phyloP scores from a whole-genome alignment of 2,329 filamentous ascomycete genomes.

The Helminthosporium solani region DNA sequence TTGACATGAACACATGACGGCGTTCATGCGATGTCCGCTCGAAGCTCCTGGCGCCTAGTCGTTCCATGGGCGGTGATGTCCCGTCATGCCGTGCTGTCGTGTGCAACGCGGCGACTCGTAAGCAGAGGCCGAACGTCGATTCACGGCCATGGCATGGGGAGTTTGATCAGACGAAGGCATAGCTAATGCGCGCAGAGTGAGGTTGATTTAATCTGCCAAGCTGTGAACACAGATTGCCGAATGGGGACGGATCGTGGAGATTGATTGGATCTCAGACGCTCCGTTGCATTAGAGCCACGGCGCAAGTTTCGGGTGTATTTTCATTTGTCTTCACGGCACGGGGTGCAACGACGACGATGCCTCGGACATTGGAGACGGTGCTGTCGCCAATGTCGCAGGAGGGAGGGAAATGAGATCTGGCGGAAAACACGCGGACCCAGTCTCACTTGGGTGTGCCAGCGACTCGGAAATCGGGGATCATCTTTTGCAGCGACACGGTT shows the following conservation, averaged over 20 bases:
- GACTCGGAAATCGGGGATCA: too few species aligned
- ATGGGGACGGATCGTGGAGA: background rate
- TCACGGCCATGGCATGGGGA: background rate
- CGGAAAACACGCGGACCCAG: background rate
- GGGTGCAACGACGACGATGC: background rate
- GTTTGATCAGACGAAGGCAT: background rate
- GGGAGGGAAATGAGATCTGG: background rate
- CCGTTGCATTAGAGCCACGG: background rate
- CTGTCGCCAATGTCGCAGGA: background rate
- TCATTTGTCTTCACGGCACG: background rate
- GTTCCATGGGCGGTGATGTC: slow-evolving; percentile 3
- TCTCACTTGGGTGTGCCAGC: too few species aligned
- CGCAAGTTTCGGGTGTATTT: background rate
- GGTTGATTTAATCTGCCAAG: background rate
- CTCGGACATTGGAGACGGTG: background rate
- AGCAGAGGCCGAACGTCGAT: background rate
- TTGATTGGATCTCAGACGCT: background rate
- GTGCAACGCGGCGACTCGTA: slow-evolving; percentile 1
- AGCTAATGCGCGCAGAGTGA: background rate
- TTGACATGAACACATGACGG: background rate
- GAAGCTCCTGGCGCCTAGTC: slow-evolving; percentile 1
- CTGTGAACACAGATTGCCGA: background rate
- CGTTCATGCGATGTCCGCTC: background rate
- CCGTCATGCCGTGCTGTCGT: slow-evolving; percentile 5
- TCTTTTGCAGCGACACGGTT: background rate